These are phyloP conservation scores for Telopea speciosissima DNA, from an alignment of 177 flowering plant species.

Conservation along the genomic window DNA sequence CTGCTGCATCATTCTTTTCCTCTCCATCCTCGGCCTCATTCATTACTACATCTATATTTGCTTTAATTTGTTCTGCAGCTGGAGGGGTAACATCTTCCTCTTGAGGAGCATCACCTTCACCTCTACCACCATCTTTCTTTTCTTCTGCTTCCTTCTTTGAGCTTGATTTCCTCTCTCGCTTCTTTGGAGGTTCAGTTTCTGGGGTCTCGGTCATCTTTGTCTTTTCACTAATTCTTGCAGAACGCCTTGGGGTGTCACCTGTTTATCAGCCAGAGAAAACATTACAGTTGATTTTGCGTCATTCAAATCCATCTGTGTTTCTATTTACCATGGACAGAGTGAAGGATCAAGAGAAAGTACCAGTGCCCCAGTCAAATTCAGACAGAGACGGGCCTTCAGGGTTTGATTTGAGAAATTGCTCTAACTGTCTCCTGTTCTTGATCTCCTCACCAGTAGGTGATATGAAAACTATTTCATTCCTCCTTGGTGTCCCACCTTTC, in stretches of 20 bases:
- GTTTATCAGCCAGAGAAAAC: not conserved
- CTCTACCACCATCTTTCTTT: slow-evolving; percentile 4
- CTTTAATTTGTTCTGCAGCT: slow-evolving; percentile 17
- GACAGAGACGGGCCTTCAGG: slow-evolving; percentile 28
- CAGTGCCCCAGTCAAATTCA: slow-evolving; percentile 40
- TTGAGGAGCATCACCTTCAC: slow-evolving; percentile 8
- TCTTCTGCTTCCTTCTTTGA: slow-evolving; percentile 19
- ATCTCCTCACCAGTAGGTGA: slow-evolving; percentile 36
- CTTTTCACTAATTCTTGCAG: slow-evolving; percentile 32
- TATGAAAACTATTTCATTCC: slow-evolving; percentile 29
- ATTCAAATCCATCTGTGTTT: not conserved
- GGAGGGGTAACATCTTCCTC: slow-evolving; percentile 16
- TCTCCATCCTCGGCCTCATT: slow-evolving; percentile 15
- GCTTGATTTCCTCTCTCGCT: slow-evolving; percentile 26
- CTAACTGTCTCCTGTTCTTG: slow-evolving; percentile 25
- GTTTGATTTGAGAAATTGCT: slow-evolving; percentile 27
- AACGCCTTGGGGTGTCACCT: slow-evolving; percentile 44
- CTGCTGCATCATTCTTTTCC: not conserved
- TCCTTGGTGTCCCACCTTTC: slow-evolving; percentile 26
- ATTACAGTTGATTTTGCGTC: not conserved
- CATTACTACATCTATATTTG: slow-evolving; percentile 16
- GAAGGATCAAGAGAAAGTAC: slow-evolving; percentile 17
- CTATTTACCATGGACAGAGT: not conserved
- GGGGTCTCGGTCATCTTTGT: slow-evolving; percentile 25
- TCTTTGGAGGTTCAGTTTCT: slow-evolving; percentile 24